Evolutionary conservation across 2,329 filamentous ascomycete genomes (phyloP).

Genomic region (Talaromyces sp.): DNA sequence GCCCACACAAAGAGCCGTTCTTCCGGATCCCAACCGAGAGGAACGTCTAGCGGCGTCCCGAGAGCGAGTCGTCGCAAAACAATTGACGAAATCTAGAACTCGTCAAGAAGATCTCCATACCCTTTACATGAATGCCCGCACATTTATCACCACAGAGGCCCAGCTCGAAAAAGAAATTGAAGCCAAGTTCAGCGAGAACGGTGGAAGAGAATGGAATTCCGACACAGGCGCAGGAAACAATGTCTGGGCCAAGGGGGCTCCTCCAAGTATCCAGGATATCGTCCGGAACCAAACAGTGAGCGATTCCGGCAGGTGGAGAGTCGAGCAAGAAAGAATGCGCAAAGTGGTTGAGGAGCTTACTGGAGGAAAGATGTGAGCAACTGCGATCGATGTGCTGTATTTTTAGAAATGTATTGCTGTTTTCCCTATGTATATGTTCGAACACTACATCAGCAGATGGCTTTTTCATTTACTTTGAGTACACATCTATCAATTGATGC

Average conservation of each 20-base stretch:
- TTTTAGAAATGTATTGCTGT: background rate
- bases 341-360: constrained; percentile 63
- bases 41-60: constrained; percentile 43
- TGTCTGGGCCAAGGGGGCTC: constrained; percentile 47
- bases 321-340: constrained; percentile 55
- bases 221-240: constrained; percentile 39
- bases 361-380: constrained; percentile 54
- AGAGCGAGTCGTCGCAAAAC: constrained; percentile 37
- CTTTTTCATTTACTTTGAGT: background rate
- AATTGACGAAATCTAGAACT: constrained; percentile 51
- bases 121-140: constrained; percentile 80
- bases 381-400: background rate
- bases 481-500: no score
- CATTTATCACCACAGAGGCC: constrained; percentile 78
- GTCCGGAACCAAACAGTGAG: constrained; percentile 25
- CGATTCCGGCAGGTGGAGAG: constrained; percentile 30
- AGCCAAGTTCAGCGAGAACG: constrained; percentile 63
- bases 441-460: background rate
- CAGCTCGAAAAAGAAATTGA: constrained; percentile 72
- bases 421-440: background rate
- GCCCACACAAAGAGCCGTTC: constrained; percentile 45
- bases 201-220: constrained; percentile 38
- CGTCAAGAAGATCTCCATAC: constrained; percentile 71
- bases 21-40: constrained; percentile 60
- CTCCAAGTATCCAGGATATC: constrained; percentile 35